These are phyloP conservation scores for Westerdykella ornata DNA, from an alignment of 2,329 filamentous ascomycete genomes.

Conservation along the genomic window DNA sequence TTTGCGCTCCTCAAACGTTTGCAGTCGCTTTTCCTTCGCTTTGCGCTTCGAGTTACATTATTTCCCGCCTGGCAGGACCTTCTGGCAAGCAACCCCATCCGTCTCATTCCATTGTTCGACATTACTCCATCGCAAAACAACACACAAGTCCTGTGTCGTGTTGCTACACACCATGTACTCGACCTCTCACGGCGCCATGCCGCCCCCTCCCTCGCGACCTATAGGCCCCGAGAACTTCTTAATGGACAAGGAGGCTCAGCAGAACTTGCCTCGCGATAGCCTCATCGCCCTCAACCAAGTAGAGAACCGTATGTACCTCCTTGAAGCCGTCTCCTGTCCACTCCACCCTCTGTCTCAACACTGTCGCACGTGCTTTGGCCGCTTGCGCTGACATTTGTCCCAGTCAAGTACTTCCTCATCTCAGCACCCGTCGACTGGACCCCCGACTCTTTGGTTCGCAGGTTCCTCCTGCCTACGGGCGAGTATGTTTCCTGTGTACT, in stretches of 20 bases:
- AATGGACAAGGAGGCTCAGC: slow-evolving; percentile 93
- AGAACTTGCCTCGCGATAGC: slow-evolving; percentile 90
- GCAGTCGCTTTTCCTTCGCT: slow-evolving; percentile 32
- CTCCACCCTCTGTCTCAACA: slow-evolving; percentile 12
- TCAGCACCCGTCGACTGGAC: slow-evolving; percentile 98
- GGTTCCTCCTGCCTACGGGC: slow-evolving; percentile 90
- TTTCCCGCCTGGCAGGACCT: slow-evolving; percentile 36
- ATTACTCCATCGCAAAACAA: slow-evolving; percentile 20
- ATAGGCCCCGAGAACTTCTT: slow-evolving; percentile 96
- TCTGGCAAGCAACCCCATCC: slow-evolving; percentile 21
- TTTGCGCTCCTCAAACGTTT: slow-evolving; percentile 34
- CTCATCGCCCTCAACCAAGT: slow-evolving; percentile 97
- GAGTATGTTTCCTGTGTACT: slow-evolving; percentile 98
- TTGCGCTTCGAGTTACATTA: slow-evolving; percentile 34
- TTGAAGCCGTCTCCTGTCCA: slow-evolving; percentile 2
- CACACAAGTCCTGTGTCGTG: slow-evolving; percentile 24
- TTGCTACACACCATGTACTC: slow-evolving; percentile 45
- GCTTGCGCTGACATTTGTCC: slow-evolving; percentile 25
- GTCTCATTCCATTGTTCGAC: slow-evolving; percentile 18
- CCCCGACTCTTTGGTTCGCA: slow-evolving; percentile 89
- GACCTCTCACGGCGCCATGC: slow-evolving; percentile 62
- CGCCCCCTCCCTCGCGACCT: slow-evolving; percentile 62
- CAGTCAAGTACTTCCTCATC: slow-evolving; percentile 99
- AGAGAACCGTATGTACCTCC: slow-evolving; percentile 71
- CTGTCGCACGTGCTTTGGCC: slow-evolving; percentile 4